Percentiles rank a stretch among this genome's conserved stretches.
Evolutionary conservation across 129 eudicot species (phyloP).

Genomic region (Heracleum sosnowskyi): DNA sequence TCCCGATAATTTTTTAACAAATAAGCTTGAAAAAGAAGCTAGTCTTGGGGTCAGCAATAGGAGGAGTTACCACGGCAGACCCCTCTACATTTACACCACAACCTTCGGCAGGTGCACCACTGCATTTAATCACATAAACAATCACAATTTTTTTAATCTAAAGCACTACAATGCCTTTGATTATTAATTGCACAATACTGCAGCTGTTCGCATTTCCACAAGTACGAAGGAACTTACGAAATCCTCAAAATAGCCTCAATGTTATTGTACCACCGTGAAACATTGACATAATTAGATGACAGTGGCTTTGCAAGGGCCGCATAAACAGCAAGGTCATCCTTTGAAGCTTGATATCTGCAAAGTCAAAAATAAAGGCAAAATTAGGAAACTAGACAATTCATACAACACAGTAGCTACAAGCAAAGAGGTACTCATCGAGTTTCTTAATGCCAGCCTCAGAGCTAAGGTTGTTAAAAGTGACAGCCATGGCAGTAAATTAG

Average conservation of each 20-base stretch:
- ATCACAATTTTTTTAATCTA: not conserved
- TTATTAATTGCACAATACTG: not conserved
- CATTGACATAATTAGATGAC: slow-evolving; percentile 61
- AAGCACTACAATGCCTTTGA: not conserved
- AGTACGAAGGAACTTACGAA: slow-evolving; percentile 41
- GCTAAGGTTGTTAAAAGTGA: slow-evolving; percentile 34
- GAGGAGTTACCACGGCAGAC: slow-evolving; percentile 72
- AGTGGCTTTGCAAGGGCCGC: slow-evolving; percentile 62
- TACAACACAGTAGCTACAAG: not conserved
- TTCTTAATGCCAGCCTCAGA: slow-evolving; percentile 75
- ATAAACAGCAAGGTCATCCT: slow-evolving; percentile 80
- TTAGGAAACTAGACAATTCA: not conserved
- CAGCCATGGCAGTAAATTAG: slow-evolving; percentile 55
- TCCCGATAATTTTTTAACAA: too few species aligned
- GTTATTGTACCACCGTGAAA: slow-evolving; percentile 81
- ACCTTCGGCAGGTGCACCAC: slow-evolving; percentile 92
- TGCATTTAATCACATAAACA: slow-evolving; percentile 16
- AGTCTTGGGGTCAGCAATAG: slow-evolving; percentile 63
- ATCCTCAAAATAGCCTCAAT: slow-evolving; percentile 79
- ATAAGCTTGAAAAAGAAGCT: not conserved
- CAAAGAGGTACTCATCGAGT: slow-evolving; percentile 86
- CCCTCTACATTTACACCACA: slow-evolving; percentile 70
- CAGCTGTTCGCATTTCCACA: not conserved
- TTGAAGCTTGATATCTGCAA: slow-evolving; percentile 84
- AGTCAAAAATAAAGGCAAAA: not conserved